Evolutionary conservation across 2,329 filamentous ascomycete genomes (phyloP).

Genomic region (Apiospora koreana): DNA sequence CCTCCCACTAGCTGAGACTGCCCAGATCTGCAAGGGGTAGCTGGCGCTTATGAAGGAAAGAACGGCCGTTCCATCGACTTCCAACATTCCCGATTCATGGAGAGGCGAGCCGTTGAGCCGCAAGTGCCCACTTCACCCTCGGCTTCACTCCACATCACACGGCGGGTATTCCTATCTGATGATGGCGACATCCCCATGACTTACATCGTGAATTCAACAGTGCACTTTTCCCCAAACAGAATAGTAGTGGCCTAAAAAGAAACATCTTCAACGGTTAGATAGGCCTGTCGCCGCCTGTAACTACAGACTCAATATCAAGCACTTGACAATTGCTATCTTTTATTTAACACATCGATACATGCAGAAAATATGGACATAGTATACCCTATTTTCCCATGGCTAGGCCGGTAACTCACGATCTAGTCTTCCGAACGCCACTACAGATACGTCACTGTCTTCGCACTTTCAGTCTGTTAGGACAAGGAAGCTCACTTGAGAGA

Average conservation of each 20-base stretch:
- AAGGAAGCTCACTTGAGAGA: no score
- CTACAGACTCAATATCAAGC: no score
- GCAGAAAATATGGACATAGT: no score
- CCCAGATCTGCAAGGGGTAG: background rate
- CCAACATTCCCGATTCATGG: background rate
- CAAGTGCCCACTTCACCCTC: background rate
- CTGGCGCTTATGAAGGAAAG: background rate
- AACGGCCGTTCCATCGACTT: background rate
- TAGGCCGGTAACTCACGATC: no score
- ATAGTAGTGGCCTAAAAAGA: background rate
- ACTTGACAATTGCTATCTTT: no score
- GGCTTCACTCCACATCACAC: background rate
- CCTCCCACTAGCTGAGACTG: background rate
- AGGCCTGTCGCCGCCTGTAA: no score
- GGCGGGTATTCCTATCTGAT: background rate
- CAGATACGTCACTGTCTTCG: no score
- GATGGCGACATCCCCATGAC: background rate
- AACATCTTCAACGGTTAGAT: background rate
- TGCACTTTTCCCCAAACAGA: background rate
- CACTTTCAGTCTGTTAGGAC: no score
- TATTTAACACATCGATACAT: no score
- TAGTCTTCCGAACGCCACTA: no score
- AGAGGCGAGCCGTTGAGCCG: conserved; percentile 4
- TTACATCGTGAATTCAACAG: background rate
- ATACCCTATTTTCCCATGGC: no score